These are phyloP conservation scores for Plasmodium gonderi DNA, from an alignment of 169 alveolate species.

Conservation along the genomic window DNA sequence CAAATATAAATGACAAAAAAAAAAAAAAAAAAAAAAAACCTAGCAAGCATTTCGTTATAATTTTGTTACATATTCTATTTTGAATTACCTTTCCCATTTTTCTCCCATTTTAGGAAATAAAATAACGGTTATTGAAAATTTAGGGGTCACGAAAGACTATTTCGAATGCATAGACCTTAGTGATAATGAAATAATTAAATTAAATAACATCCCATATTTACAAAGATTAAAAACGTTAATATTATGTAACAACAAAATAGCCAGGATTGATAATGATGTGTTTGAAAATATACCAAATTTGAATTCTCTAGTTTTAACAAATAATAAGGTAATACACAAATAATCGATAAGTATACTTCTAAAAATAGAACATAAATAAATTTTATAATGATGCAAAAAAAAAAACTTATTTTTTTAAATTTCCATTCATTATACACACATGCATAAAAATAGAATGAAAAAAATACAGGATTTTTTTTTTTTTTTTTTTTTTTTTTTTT, in stretches of 20 bases:
- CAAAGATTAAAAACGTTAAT: constrained; percentile 88
- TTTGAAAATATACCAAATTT: constrained; percentile 85
- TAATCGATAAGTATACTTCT: constrained; percentile 56
- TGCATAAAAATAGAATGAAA: neutral
- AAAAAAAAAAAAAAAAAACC: neutral
- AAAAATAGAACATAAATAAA: neutral
- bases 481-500: neutral
- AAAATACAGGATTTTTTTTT: neutral
- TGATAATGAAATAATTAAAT: constrained; percentile 90
- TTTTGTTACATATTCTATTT: neutral
- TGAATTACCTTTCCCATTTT: neutral
- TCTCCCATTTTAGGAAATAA: constrained; percentile 83
- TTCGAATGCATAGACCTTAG: constrained; percentile 91
- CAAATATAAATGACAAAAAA: neutral
- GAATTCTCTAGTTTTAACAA: constrained; percentile 89
- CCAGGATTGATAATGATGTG: constrained; percentile 83
- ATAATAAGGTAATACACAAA: constrained; percentile 85
- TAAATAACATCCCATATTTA: constrained; percentile 88
- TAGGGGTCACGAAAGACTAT: constrained; percentile 92
- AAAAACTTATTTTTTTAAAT: neutral
- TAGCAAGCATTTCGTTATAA: neutral
- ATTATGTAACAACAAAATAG: constrained; percentile 84
- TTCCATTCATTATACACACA: neutral
- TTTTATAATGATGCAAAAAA: neutral
- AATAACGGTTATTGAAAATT: constrained; percentile 88